A percentile compares a stretch with the other conserved stretches of the same genome.
Conservation (phyloP, 441 rosid genomes). For the Pelargonium australe region DNA sequence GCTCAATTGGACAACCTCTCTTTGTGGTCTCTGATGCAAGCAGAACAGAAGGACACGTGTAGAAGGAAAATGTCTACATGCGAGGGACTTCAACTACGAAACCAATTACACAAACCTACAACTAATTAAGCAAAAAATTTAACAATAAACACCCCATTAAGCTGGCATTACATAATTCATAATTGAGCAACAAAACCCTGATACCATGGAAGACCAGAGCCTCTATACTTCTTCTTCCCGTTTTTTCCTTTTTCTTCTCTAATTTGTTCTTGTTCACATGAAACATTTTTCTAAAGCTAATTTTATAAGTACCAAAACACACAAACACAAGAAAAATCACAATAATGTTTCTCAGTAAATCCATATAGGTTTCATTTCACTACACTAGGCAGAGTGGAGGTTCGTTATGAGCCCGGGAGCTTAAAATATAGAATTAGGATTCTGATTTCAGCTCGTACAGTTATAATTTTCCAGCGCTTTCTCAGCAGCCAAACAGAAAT, state of each 20-base stretch:
- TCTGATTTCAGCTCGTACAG: not conserved
- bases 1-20: no score
- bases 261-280: no score
- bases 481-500: not conserved
- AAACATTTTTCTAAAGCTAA: no score
- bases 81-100: no score
- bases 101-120: no score
- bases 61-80: no score
- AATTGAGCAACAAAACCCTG: not conserved
- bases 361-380: not conserved
- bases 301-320: not conserved
- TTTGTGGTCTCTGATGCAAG: no score
- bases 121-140: not conserved
- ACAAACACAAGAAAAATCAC: not conserved
- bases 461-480: not conserved
- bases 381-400: not conserved
- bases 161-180: not conserved
- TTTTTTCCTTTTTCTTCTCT: not conserved
- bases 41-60: no score
- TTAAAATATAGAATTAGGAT: not conserved
- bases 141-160: not conserved
- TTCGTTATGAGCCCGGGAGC: not conserved
- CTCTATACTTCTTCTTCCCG: not conserved
- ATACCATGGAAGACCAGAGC: not conserved
- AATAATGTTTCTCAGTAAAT: not conserved